Percentiles rank a stretch among this genome's conserved stretches.
phyloP scores from a whole-genome alignment of 2,329 filamentous ascomycete species.

The Bipolaris gigantea region DNA sequence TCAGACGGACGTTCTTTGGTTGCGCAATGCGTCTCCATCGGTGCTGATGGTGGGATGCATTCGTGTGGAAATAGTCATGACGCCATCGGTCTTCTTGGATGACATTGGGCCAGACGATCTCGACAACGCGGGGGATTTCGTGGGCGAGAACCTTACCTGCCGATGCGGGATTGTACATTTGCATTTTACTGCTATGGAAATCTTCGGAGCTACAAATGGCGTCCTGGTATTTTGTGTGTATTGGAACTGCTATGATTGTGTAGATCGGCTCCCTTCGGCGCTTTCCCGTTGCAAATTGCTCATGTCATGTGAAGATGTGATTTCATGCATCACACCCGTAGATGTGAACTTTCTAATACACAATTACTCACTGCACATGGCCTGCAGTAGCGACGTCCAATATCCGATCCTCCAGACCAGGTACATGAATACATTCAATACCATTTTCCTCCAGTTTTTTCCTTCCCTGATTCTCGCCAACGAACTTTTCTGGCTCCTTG shows the following conservation, averaged over 20 bases:
- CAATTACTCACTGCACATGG: constrained; percentile 53
- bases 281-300: not conserved
- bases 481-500: constrained; percentile 86
- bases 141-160: not conserved
- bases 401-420: constrained; percentile 79
- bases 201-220: not conserved
- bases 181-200: not conserved
- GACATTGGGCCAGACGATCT: constrained; percentile 11
- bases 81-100: constrained; percentile 20
- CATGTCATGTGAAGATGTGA: not conserved
- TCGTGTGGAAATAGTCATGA: constrained; percentile 28
- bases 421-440: constrained; percentile 71
- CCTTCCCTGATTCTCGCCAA: constrained; percentile 77
- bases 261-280: not conserved
- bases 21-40: constrained; percentile 3
- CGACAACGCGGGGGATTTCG: constrained; percentile 6
- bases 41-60: constrained; percentile 1
- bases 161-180: not conserved
- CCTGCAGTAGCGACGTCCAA: constrained; percentile 80
- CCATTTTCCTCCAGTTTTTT: constrained; percentile 70
- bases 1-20: not conserved
- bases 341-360: not conserved
- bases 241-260: not conserved
- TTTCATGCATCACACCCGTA: not conserved
- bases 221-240: not conserved